Base-by-base conservation (phyloP, 2,329 filamentous ascomycete genomes). In the Xylariaceae sp. region DNA sequence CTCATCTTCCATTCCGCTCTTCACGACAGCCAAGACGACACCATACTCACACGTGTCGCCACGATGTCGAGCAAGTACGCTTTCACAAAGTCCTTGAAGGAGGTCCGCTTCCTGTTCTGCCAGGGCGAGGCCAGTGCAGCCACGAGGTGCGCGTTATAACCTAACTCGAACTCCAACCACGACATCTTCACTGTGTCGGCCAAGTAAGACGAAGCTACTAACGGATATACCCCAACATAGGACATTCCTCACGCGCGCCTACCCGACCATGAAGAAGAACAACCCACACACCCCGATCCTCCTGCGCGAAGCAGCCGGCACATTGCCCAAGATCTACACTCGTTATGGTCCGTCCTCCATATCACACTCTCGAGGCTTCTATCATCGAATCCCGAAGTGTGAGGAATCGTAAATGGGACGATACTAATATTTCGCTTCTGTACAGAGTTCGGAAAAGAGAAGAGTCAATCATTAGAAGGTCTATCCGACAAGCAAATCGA, bases 211-310 rank as follows among this genome's bases (percentile, higher is more conserved):
- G 48, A 36, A n/a, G 27, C 35, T 21, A 1, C 11, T 14, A 17
- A 40, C 39, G 40, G 20, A 47, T 29, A 17, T 3, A 23, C 25
- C 6, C 5, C 17, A 21, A 38, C 25, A 4, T 60, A 96, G 93
- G 68, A 84, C 86, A 22, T 98, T 98, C 73, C 78, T 98, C 56
- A 85, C 85, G 55, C 83, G 88, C 66, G 84, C 90, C 56, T 98
- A 98, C 71, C 93, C 93, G 37, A 93, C 88, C 49, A 97, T 98
- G 92, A 98, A 98, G 83, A 94, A 95, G 78, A 88, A 92, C 79
- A 98, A 98, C 75, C 93, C 93, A 46, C 76, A 87, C 69, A 91
- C 80, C 39, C 93, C 93, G 44, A 97, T 98, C 70, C 76, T 98
- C 76, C 83, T 98, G 63, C 88, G 93, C 65, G 93, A 97, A 76